Evolutionary conservation across 805 yeast species (phyloP), one percentile per base, ranked within the genome.

Genomic region (Barnettozyma salicaria): DNA sequence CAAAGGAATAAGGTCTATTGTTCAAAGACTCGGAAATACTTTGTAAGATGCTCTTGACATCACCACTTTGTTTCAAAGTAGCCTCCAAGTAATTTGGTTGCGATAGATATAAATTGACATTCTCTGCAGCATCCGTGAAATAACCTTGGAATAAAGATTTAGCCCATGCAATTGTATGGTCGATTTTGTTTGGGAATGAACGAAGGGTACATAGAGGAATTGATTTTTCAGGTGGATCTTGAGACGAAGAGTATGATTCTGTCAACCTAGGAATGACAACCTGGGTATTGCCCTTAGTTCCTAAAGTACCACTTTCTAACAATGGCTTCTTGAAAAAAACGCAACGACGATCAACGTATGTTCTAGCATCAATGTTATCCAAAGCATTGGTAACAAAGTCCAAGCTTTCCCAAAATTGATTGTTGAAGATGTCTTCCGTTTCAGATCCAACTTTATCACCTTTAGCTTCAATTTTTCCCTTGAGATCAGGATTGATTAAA

Each of bases 161-260:
- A 12, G 97, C 95, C 99, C 99, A 92, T 6, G 98, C 97, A 64
- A 92, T 92, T 1, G 99, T 92, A 58, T 92, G 99, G 59, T 92
- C 99, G 53, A 92, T 92, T 64, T 90, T 90, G 63, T 88, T 85
- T 40, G 99, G 99, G 80, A 92, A 92, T 4, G 96, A 85, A 64
- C 97, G 80, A 58, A 92, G 72, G 3, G 99, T 92, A 73, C 99
- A 92, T 55, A 92, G 72, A 22, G 99, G 99, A 55, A 92, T 89
- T 4, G 96, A 79, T 64, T 88, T 88, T 68, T 92, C 99, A 26
- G 99, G 99, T 30, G 99, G 98, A 64, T 92, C 99, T 60, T 87
- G 94, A 10, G 96, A 85, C 2, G 96, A 84, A 4, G 97, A 85
- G 63, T 92, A 92, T 5, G 95, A 84, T 65, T 92, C 99, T 2